Conservation (phyloP, 164 flowering plant genomes). For the Aristolochia californica region DNA sequence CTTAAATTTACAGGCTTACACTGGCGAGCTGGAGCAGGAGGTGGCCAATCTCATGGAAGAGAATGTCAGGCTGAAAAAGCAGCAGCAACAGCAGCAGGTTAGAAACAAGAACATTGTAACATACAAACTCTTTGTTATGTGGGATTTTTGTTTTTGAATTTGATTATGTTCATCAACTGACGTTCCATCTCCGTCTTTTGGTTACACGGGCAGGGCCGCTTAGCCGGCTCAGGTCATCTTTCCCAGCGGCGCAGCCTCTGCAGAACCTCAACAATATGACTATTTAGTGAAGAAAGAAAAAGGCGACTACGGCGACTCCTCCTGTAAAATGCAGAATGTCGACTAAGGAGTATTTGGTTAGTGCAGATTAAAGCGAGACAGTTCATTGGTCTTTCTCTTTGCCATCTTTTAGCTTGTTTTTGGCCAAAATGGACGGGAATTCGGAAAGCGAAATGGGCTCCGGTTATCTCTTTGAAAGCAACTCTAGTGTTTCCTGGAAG, state of each 20-base stretch:
- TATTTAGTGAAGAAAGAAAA: too few species aligned
- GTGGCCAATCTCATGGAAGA: conserved; percentile 36
- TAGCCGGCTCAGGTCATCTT: conserved; percentile 23
- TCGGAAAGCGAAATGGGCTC: too few species aligned
- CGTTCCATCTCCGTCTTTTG: neutral
- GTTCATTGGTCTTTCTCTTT: too few species aligned
- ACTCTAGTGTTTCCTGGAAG: neutral
- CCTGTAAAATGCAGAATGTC: too few species aligned
- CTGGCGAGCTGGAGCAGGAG: conserved; percentile 49
- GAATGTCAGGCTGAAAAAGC: conserved; percentile 46
- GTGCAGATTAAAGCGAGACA: too few species aligned
- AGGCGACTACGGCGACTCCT: too few species aligned
- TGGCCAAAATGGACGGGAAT: too few species aligned
- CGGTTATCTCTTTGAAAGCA: too few species aligned
- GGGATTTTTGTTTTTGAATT: too few species aligned
- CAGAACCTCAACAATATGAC: conserved; percentile 19
- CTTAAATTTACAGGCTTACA: conserved; percentile 44
- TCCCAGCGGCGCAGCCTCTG: conserved; percentile 26
- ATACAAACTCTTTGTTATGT: neutral
- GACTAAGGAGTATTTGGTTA: too few species aligned
- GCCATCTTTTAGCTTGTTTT: too few species aligned
- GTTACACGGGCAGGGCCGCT: conserved; percentile 7
- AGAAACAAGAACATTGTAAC: neutral
- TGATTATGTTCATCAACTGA: neutral
- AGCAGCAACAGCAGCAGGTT: conserved; percentile 18